Evolutionary conservation across 345 rosid species (phyloP).

Genomic region (Populus euphratica): DNA sequence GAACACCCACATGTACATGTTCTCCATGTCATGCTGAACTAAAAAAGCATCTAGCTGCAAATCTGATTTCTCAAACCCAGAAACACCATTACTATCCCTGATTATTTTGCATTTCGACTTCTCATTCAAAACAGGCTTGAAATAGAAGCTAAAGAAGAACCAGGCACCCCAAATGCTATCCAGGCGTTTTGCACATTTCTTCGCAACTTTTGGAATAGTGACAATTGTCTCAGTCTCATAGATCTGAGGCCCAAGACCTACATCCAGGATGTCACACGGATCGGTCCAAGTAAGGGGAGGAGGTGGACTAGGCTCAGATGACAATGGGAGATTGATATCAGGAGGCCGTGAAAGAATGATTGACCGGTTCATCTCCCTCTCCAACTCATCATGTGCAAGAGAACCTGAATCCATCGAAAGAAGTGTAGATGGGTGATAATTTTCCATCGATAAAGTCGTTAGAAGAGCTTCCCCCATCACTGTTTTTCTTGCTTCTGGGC

Average conservation of each 20-base stretch:
- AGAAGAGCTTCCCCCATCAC: constrained; percentile 60
- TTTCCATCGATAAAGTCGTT: constrained; percentile 70
- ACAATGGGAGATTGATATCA: constrained; percentile 87
- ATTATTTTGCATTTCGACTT: constrained; percentile 74
- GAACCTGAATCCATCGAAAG: constrained; percentile 95
- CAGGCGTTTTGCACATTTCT: constrained; percentile 74
- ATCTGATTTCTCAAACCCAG: constrained; percentile 85
- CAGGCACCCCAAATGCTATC: constrained; percentile 99
- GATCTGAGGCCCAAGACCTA: constrained; percentile 66
- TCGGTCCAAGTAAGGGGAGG: constrained; percentile 55
- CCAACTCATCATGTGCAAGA: constrained; percentile 81
- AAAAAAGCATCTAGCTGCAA: constrained; percentile 78
- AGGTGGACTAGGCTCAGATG: constrained; percentile 78
- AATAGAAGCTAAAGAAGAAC: constrained; percentile 93
- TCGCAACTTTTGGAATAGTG: constrained; percentile 51
- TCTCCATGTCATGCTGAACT: constrained; percentile 99
- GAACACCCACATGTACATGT: constrained; percentile 99
- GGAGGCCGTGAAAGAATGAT: constrained; percentile 77
- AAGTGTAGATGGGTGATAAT: constrained; percentile 89
- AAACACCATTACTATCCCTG: constrained; percentile 66
- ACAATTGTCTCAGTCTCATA: constrained; percentile 70
- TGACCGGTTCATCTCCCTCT: constrained; percentile 84
- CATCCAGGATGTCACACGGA: constrained; percentile 73
- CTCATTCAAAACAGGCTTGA: constrained; percentile 80
- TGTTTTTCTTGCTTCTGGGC: background rate